Evolutionary conservation across 148 eudicot species (phyloP).

Genomic region (Camellia granthamiana): DNA sequence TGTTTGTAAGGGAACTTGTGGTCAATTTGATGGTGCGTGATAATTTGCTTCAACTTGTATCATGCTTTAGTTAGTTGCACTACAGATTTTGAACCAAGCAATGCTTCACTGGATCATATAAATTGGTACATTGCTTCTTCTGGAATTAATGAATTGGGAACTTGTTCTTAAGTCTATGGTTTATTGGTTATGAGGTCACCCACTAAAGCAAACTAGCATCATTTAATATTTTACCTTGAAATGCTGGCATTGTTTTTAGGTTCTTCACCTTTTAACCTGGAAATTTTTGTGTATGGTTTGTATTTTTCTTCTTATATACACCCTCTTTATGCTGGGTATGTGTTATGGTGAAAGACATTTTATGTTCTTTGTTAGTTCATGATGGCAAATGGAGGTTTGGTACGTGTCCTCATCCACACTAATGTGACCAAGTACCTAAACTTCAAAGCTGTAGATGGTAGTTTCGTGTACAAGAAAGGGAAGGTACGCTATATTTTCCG

Average conservation of each 20-base stretch:
- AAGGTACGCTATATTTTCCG: conserved; percentile 41
- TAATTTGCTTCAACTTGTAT: not conserved
- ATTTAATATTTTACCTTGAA: not conserved
- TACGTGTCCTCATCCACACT: conserved; percentile 70
- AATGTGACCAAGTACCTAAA: conserved; percentile 77
- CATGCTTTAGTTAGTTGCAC: not conserved
- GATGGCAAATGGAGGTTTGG: conserved; percentile 83
- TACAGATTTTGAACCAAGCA: not conserved
- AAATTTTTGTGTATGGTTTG: not conserved
- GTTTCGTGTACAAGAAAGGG: conserved; percentile 82
- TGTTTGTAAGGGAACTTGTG: not conserved
- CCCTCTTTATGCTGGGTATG: too few species aligned
- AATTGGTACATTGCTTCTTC: not conserved
- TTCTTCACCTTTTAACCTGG: not conserved
- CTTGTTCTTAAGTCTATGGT: not conserved
- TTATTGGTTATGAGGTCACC: not conserved
- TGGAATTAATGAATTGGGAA: not conserved
- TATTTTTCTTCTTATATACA: not conserved
- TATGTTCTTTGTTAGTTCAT: conserved; percentile 49
- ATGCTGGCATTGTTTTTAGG: not conserved
- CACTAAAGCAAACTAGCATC: not conserved
- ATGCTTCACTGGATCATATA: not conserved
- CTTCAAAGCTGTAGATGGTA: conserved; percentile 89
- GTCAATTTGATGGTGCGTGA: not conserved
- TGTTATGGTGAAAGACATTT: not conserved